Evolutionary conservation across 164 flowering plant species (phyloP).

Genomic region (Taxillus chinensis): DNA sequence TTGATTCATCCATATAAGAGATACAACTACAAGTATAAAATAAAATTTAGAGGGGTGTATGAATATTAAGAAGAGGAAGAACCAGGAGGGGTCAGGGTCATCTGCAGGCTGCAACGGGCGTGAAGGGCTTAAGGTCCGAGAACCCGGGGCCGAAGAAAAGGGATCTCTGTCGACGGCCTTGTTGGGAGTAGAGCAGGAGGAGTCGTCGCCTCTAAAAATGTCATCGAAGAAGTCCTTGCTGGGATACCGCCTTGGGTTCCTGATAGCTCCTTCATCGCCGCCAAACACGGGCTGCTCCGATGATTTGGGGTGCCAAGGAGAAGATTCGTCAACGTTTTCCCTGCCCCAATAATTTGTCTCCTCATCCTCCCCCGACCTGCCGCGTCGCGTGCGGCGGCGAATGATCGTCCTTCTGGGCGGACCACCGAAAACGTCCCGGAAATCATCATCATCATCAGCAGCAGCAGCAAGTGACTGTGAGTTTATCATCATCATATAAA

Average conservation of each 20-base stretch:
- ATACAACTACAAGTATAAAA: background rate
- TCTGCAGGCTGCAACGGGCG: constrained; percentile 27
- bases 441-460: constrained; percentile 40
- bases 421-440: constrained; percentile 86
- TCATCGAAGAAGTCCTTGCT: constrained; percentile 63
- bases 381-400: constrained; percentile 36
- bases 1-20: no score
- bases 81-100: constrained; percentile 64
- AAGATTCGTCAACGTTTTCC: background rate
- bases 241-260: constrained; percentile 25
- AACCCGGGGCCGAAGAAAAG: constrained; percentile 33
- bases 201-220: constrained; percentile 48
- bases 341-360: constrained; percentile 15
- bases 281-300: constrained; percentile 81
- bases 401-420: constrained; percentile 53
- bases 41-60: background rate
- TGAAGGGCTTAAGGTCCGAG: constrained; percentile 44
- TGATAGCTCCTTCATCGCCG: constrained; percentile 18
- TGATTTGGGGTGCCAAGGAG: constrained; percentile 23
- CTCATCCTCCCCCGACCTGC: constrained; percentile 15
- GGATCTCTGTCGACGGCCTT: constrained; percentile 18
- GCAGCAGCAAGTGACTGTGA: no score
- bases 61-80: background rate
- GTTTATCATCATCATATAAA: no score
- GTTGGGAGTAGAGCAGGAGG: constrained; percentile 25